Evolutionary conservation across 371 early-diverging fungal genomes (phyloP).

Genomic region (Mucor circinelloides): DNA sequence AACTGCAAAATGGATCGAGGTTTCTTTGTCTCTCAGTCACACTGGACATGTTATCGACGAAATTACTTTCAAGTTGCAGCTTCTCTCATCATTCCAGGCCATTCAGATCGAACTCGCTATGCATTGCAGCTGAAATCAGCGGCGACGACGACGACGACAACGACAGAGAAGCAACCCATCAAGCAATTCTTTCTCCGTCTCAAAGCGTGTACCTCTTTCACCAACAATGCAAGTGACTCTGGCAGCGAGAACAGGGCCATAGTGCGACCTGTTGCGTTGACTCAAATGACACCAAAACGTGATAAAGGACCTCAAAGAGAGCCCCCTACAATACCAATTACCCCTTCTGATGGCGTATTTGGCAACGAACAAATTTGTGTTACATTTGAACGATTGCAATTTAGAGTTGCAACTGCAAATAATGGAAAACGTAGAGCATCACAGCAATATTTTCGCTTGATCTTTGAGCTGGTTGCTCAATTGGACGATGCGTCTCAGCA

Average conservation of each 20-base stretch:
- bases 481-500: constrained; percentile 44
- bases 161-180: constrained; percentile 17
- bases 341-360: constrained; percentile 40
- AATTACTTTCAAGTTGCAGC: constrained; percentile 86
- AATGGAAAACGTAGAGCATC: constrained; percentile 80
- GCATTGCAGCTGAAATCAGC: constrained; percentile 15
- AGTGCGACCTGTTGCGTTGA: constrained; percentile 64
- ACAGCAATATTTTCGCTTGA: constrained; percentile 79
- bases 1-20: constrained; percentile 72
- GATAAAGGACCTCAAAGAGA: constrained; percentile 84
- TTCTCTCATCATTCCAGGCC: constrained; percentile 55
- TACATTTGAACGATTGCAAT: constrained; percentile 86
- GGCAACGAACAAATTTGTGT: constrained; percentile 40
- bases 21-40: constrained; percentile 66
- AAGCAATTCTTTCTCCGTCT: constrained; percentile 39
- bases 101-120: constrained; percentile 27
- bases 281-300: constrained; percentile 88
- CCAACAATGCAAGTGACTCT: constrained; percentile 24
- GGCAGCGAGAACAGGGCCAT: background rate
- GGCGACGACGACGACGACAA: too few species aligned
- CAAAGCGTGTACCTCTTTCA: constrained; percentile 52
- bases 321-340: constrained; percentile 56
- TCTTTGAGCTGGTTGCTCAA: constrained; percentile 62
- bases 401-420: constrained; percentile 87
- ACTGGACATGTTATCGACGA: constrained; percentile 90